These are phyloP conservation scores for Cnidoscolus chayamansa DNA, from an alignment of 441 rosid species.

Conservation along the genomic window DNA sequence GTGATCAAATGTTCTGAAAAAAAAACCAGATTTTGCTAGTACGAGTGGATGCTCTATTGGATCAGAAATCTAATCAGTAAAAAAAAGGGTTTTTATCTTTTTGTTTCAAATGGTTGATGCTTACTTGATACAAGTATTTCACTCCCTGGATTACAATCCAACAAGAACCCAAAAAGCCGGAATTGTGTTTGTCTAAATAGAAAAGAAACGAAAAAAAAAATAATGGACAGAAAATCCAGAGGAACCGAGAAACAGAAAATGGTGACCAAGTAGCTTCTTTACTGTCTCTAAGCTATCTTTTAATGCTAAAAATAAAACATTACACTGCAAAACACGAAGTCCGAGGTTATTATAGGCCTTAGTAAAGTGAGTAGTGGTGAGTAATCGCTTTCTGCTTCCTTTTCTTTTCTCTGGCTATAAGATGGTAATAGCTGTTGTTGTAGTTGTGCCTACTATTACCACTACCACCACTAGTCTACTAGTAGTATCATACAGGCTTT, in stretches of 20 bases:
- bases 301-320: constrained; percentile 2
- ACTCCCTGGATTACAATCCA: not conserved
- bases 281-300: not conserved
- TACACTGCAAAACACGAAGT: constrained; percentile 15
- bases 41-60: not conserved
- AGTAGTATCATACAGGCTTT: constrained; percentile 21
- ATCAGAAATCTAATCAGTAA: not conserved
- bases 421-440: constrained; percentile 11
- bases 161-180: constrained; percentile 17
- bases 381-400: constrained; percentile 19
- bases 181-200: constrained; percentile 11
- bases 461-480: constrained; percentile 3
- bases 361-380: constrained; percentile 12
- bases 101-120: too few relatives aligned
- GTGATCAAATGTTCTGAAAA: not conserved
- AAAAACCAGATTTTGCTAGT: not conserved
- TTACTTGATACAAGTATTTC: not conserved
- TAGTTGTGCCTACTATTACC: constrained; percentile 26
- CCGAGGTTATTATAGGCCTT: constrained; percentile 20
- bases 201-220: constrained; percentile 4
- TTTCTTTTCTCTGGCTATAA: constrained; percentile 4
- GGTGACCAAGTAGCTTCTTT: not conserved
- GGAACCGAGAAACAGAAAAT: constrained; percentile 21
- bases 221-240: constrained; percentile 8
- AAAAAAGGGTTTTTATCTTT: not conserved